phyloP scores from a whole-genome alignment of 192 early-diverging fungal genomes.

The Backusella parvicylindrica region DNA sequence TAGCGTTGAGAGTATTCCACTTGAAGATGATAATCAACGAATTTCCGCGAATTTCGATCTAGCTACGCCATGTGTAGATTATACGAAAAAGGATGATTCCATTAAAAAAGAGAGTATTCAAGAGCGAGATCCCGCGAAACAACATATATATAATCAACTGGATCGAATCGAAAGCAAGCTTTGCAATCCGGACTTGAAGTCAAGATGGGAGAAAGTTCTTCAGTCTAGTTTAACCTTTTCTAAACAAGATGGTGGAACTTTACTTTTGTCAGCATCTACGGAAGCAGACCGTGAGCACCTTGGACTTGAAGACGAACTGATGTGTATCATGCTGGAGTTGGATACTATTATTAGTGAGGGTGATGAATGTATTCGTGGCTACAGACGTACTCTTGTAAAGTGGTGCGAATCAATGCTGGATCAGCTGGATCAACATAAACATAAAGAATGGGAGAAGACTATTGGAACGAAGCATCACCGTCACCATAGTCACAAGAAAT shows the following conservation, averaged over 20 bases:
- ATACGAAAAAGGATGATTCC: background rate
- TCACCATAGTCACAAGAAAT: background rate
- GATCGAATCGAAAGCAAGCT: background rate
- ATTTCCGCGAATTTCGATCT: background rate
- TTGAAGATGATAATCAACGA: background rate
- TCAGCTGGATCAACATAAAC: slow-evolving; percentile 27
- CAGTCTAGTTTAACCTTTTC: background rate
- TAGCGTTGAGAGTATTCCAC: background rate
- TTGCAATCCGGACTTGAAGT: background rate
- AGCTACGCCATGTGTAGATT: background rate
- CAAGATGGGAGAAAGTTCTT: background rate
- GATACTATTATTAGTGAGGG: slow-evolving; percentile 21
- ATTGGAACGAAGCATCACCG: background rate
- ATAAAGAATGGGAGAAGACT: slow-evolving; percentile 29
- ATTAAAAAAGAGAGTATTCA: background rate
- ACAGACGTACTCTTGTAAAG: slow-evolving; percentile 18
- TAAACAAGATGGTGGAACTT: background rate
- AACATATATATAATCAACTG: background rate
- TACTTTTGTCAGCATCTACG: background rate
- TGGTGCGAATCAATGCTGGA: slow-evolving; percentile 14
- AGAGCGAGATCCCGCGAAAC: background rate
- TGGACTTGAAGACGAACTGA: slow-evolving; percentile 27
- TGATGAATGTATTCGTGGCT: slow-evolving; percentile 2
- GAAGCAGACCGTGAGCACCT: slow-evolving; percentile 22
- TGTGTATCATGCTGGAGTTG: slow-evolving; percentile 20